phyloP scores from a whole-genome alignment of 2,329 filamentous ascomycete genomes.

The Hypoxylon sp. region DNA sequence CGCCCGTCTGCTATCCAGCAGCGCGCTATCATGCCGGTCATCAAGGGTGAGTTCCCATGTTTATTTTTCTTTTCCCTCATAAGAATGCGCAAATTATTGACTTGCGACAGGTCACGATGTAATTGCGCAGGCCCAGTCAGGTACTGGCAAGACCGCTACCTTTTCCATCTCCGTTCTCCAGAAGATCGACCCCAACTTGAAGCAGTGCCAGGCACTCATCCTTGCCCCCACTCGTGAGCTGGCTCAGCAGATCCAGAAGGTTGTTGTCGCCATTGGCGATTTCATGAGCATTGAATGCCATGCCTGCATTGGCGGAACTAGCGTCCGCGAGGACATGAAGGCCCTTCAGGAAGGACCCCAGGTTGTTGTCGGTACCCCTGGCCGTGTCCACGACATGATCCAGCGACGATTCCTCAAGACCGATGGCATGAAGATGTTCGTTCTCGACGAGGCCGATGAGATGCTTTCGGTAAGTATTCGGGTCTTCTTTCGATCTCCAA shows the following conservation, averaged over 20 bases:
- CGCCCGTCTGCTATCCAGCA: constrained; percentile 99
- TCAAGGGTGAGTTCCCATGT: constrained; percentile 80
- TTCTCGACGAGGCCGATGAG: constrained; percentile 99
- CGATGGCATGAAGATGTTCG: constrained; percentile 99
- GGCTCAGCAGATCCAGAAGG: constrained; percentile 99
- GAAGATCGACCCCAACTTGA: constrained; percentile 95
- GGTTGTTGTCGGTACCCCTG: constrained; percentile 96
- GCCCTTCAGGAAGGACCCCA: constrained; percentile 95
- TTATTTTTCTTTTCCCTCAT: constrained; percentile 12
- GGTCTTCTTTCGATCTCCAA: constrained; percentile 14
- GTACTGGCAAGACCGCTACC: constrained; percentile 99
- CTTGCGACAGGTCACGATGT: constrained; percentile 84
- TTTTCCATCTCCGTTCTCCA: constrained; percentile 99
- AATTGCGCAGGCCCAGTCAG: constrained; percentile 99
- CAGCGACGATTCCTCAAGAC: constrained; percentile 97
- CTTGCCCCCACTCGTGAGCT: constrained; percentile 98
- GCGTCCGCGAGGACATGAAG: constrained; percentile 98
- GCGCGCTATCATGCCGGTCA: constrained; percentile 99
- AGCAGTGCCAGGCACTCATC: constrained; percentile 98
- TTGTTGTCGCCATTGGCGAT: constrained; percentile 97
- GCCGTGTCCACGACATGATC: constrained; percentile 99
- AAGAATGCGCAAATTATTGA: constrained; percentile 30
- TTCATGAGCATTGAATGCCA: constrained; percentile 99
- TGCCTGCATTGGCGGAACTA: constrained; percentile 98
- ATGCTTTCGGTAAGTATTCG: constrained; percentile 83